Conservation (phyloP, 192 early-diverging fungal genomes). For the Gaertneriomyces semiglobifer region DNA sequence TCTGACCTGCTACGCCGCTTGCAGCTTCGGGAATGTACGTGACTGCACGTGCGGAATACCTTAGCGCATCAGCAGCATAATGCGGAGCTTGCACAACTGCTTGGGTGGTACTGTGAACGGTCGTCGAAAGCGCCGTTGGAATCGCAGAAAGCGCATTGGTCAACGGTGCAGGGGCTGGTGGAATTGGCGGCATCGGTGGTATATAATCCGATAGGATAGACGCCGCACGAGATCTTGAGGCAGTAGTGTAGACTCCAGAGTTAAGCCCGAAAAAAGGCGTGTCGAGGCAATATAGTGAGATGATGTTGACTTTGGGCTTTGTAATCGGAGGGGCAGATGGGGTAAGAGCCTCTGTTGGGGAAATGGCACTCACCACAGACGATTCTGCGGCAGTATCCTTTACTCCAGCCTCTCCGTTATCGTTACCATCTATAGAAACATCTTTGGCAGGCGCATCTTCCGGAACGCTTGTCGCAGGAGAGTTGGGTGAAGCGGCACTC, state of each 20-base stretch:
- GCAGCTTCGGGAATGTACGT: conserved; percentile 25
- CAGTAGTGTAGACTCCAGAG: conserved; percentile 37
- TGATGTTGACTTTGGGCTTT: conserved; percentile 33
- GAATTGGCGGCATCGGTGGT: conserved; percentile 27
- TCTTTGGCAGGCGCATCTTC: neutral
- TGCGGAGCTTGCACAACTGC: conserved; percentile 1
- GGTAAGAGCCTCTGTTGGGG: conserved; percentile 7
- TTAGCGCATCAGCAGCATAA: conserved; percentile 10
- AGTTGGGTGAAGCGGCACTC: neutral
- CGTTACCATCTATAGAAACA: neutral
- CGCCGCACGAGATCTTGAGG: conserved; percentile 34
- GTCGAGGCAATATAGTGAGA: conserved; percentile 44
- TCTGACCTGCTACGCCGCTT: conserved; percentile 6
- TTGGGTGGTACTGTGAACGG: conserved; percentile 15
- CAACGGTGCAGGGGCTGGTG: conserved; percentile 8
- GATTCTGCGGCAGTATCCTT: neutral
- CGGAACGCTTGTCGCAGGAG: neutral
- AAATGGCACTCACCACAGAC: conserved; percentile 2
- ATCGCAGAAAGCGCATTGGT: conserved; percentile 3
- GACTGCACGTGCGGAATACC: conserved; percentile 19
- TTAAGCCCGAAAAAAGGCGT: conserved; percentile 52
- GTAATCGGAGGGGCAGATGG: conserved; percentile 5
- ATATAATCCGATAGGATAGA: conserved; percentile 34
- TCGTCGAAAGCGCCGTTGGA: conserved; percentile 18
- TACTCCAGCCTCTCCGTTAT: neutral